Conservation (phyloP, 148 eudicot genomes). For the Rhododendron henanense region DNA sequence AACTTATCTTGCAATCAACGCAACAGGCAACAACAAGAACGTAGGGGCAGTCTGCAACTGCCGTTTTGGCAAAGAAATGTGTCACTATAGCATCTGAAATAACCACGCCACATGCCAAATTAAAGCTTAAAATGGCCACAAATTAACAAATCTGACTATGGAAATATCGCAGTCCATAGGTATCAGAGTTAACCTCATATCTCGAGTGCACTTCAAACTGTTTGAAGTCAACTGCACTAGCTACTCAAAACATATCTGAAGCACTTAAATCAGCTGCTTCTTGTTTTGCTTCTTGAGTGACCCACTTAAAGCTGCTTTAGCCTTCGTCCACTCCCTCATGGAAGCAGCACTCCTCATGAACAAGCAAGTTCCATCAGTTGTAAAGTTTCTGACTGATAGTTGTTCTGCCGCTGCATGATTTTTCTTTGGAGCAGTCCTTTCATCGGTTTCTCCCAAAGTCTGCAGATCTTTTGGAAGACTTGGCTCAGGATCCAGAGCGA, state of each 20-base stretch:
- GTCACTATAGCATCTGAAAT: neutral
- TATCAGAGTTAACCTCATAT: neutral
- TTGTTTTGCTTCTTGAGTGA: constrained; percentile 42
- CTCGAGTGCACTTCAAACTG: neutral
- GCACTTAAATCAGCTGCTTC: neutral
- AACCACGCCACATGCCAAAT: neutral
- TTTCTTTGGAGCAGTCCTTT: constrained; percentile 6
- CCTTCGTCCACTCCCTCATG: constrained; percentile 50
- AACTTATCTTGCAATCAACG: neutral
- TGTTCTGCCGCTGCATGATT: constrained; percentile 6
- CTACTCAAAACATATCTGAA: neutral
- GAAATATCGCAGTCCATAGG: neutral
- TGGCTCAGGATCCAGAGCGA: constrained; percentile 5
- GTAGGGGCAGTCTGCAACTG: neutral
- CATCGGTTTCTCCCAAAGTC: constrained; percentile 2
- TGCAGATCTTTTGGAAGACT: constrained; percentile 8
- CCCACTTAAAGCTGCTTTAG: constrained; percentile 53
- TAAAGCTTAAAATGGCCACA: neutral
- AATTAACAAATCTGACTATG: neutral
- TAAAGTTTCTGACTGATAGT: constrained; percentile 1
- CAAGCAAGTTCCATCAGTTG: constrained; percentile 42
- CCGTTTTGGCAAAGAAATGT: neutral
- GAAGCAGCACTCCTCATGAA: constrained; percentile 66
- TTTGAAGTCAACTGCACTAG: neutral
- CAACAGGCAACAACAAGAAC: neutral